Conservation (phyloP, 768 basidiomycete genomes). For the Tylopilus intermedius region DNA sequence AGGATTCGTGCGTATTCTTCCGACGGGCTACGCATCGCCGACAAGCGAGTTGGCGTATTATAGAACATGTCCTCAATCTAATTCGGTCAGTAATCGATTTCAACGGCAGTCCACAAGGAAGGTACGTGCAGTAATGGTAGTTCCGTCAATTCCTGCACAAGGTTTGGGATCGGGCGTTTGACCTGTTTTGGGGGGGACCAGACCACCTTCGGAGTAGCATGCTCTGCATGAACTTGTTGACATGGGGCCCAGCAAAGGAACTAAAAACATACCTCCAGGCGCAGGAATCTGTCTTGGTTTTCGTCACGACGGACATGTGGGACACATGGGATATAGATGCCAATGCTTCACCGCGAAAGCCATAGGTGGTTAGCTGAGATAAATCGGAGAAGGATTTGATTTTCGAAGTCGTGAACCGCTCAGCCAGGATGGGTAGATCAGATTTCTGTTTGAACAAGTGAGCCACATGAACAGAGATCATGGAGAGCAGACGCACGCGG, state of each 20-base stretch:
- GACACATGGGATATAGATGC: conserved; percentile 70
- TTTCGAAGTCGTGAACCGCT: conserved; percentile 95
- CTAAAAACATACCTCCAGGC: conserved; percentile 81
- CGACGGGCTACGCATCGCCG: conserved; percentile 75
- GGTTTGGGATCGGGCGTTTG: conserved; percentile 75
- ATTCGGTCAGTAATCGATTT: neutral
- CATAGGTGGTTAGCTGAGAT: conserved; percentile 81
- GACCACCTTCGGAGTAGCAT: conserved; percentile 69
- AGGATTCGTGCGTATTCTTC: conserved; percentile 92
- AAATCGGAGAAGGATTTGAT: conserved; percentile 82
- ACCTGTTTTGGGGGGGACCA: conserved; percentile 68
- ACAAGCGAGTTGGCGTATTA: conserved; percentile 83
- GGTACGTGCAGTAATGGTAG: conserved; percentile 67
- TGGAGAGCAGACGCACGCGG: conserved; percentile 50
- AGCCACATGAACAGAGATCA: neutral
- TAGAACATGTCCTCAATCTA: conserved; percentile 96
- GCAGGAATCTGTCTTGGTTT: conserved; percentile 73
- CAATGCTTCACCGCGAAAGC: conserved; percentile 94
- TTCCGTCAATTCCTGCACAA: conserved; percentile 92
- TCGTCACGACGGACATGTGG: conserved; percentile 81
- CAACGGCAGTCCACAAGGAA: neutral
- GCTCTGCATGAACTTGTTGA: conserved; percentile 48
- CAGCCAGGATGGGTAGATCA: conserved; percentile 86
- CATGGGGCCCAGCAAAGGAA: neutral
- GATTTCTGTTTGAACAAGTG: conserved; percentile 54